Evolutionary conservation across 129 eudicot genomes (phyloP), one percentile per base, ranked within the genome.

Genomic region (Flaveria robusta): DNA sequence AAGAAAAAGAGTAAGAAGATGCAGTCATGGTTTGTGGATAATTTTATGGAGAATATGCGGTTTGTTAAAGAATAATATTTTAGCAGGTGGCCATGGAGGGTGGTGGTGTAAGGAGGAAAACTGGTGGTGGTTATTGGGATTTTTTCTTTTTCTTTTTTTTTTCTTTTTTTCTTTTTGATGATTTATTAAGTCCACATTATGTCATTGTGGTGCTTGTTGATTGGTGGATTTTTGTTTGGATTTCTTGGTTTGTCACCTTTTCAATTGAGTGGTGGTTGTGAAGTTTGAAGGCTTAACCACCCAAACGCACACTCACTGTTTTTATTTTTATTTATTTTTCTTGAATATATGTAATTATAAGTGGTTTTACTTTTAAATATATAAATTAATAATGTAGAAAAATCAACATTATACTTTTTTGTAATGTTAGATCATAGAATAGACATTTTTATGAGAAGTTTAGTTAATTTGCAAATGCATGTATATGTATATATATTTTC

Each of bases 1-100:
- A 80, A 71, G 96, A 87, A 42, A 94, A 65, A 66, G 88, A 84
- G 84, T 81, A 89, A 55, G 93, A 86, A 70, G 97, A 78, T 55
- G 87, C 82, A 81, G 87, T 83, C 98, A 93, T 90, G 92, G 72
- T 24, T 67, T 69, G 51, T 16, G 75, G 80, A 10, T 55, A 43
- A 8, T 0, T 19, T 16, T 23, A 42, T 66, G 49, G 80, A 68
- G 81, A 77, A 79, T 84, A 82, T 82, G 83, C 68, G 64, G 68
- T 79, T 83, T 84, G 81, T 64, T 90, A 77, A 71, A 58, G 77
- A 73, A 76, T 70, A 84, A 71, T 16, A 39, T 50, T 65, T 63
- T 74, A 80, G 71, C 84, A 75, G 46, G 76, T 80, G 83, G 89
- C 87, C 92, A 85, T 88, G 85, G 84, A 81, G 71, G 41, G 81